These are phyloP conservation scores for Tetracladium maxilliforme DNA, from an alignment of 2,329 filamentous ascomycete species.

Conservation along the genomic window DNA sequence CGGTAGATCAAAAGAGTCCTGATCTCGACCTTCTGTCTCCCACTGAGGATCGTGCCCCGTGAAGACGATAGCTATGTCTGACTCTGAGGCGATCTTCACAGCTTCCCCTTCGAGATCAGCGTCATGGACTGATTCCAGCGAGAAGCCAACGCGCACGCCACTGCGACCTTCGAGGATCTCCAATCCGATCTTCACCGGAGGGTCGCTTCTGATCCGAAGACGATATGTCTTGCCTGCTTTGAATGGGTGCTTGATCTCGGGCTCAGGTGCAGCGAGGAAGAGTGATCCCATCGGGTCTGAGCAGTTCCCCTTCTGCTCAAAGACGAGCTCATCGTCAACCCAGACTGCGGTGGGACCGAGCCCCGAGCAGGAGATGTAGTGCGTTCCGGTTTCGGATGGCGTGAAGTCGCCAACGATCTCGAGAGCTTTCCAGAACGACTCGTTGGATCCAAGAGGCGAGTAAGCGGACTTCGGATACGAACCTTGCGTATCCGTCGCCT, in stretches of 20 bases:
- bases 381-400: conserved; percentile 1
- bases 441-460: too few relatives aligned
- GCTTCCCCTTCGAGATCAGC: conserved; percentile 22
- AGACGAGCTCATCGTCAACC: conserved; percentile 3
- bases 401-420: conserved; percentile 4
- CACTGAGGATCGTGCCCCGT: conserved; percentile 37
- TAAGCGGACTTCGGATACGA: too few relatives aligned
- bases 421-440: conserved; percentile 3
- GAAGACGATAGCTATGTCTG: conserved; percentile 43
- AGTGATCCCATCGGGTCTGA: conserved; percentile 5
- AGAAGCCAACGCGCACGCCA: conserved; percentile 5
- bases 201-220: conserved; percentile 2
- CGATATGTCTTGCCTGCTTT: conserved; percentile 2
- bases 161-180: conserved; percentile 5
- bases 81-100: conserved; percentile 34
- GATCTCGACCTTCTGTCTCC: conserved; percentile 17
- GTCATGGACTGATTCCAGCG: too few relatives aligned
- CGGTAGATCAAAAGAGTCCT: conserved; percentile 10
- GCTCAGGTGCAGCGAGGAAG: conserved; percentile 2
- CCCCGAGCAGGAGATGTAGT: conserved; percentile 3
- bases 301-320: conserved; percentile 2
- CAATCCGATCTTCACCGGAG: conserved; percentile 3
- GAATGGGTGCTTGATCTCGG: conserved; percentile 3
- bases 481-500: too few relatives aligned
- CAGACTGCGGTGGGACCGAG: conserved; percentile 5